Evolutionary conservation across 495 filamentous ascomycete genomes (phyloP).

Genomic region (Tuber magnatum): DNA sequence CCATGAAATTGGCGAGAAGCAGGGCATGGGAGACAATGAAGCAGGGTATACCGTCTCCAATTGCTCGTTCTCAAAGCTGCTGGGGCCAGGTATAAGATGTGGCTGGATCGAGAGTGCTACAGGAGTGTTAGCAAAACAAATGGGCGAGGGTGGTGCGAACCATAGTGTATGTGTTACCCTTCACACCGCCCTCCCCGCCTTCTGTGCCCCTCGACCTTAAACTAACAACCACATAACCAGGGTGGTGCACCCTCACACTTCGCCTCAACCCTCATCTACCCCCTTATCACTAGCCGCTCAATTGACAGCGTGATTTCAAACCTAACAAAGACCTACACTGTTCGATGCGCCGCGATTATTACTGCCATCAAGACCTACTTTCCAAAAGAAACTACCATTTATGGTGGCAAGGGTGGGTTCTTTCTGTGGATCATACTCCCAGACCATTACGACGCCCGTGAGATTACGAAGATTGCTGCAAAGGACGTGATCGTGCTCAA

Average conservation of each 20-base stretch:
- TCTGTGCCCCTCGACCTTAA: not conserved
- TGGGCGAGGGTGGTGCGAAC: slow-evolving; percentile 31
- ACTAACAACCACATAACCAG: slow-evolving; percentile 17
- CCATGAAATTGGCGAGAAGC: slow-evolving; percentile 51
- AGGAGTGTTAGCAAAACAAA: slow-evolving; percentile 21
- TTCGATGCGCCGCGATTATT: slow-evolving; percentile 14
- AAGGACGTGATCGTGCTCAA: slow-evolving; percentile 29
- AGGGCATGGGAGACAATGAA: slow-evolving; percentile 38
- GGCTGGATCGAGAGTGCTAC: slow-evolving; percentile 65
- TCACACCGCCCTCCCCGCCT: not conserved
- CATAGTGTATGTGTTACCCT: slow-evolving; percentile 26
- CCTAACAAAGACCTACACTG: slow-evolving; percentile 23
- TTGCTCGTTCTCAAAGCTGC: slow-evolving; percentile 75
- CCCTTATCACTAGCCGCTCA: slow-evolving; percentile 23
- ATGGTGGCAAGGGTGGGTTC: slow-evolving; percentile 36
- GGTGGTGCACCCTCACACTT: slow-evolving; percentile 37
- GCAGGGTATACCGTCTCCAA: slow-evolving; percentile 76
- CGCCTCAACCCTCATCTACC: slow-evolving; percentile 19
- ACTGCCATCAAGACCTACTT: slow-evolving; percentile 22
- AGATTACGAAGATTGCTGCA: slow-evolving; percentile 23
- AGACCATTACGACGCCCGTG: slow-evolving; percentile 17
- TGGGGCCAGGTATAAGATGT: slow-evolving; percentile 68
- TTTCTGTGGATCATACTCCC: slow-evolving; percentile 37
- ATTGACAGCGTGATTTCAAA: slow-evolving; percentile 22
- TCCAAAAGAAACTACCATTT: slow-evolving; percentile 20